Evolutionary conservation across 2,329 filamentous ascomycete species (phyloP).

Genomic region (Hypoxylon sp.): DNA sequence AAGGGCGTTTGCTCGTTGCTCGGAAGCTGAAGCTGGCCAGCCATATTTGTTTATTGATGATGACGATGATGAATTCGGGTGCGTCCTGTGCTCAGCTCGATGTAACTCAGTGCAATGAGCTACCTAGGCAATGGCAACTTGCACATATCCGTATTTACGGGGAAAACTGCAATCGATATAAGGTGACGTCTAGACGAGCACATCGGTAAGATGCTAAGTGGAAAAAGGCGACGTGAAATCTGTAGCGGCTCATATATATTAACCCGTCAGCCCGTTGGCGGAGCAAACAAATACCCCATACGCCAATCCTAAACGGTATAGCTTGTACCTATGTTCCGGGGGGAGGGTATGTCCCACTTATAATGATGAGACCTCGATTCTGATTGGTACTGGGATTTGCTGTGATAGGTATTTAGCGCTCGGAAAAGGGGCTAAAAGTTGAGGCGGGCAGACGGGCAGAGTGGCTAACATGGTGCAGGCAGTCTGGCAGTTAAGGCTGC

Average conservation of each 20-base stretch:
- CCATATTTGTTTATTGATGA: slow-evolving; percentile 29
- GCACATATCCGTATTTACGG: slow-evolving; percentile 18
- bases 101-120: slow-evolving; percentile 15
- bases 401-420: slow-evolving; percentile 15
- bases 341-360: slow-evolving; percentile 33
- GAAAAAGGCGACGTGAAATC: slow-evolving; percentile 13
- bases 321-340: slow-evolving; percentile 17
- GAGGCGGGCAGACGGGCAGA: background rate
- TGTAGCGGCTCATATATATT: slow-evolving; percentile 19
- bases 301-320: slow-evolving; percentile 16
- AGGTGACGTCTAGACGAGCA: slow-evolving; percentile 29
- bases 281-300: slow-evolving; percentile 24
- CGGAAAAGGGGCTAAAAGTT: slow-evolving; percentile 29
- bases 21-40: slow-evolving; percentile 15
- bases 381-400: slow-evolving; percentile 24
- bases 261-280: slow-evolving; percentile 25
- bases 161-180: slow-evolving; percentile 16
- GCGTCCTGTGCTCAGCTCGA: background rate
- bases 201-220: slow-evolving; percentile 10
- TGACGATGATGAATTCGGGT: slow-evolving; percentile 23
- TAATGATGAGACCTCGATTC: background rate
- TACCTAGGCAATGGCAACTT: slow-evolving; percentile 21
- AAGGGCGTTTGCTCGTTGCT: slow-evolving; percentile 44
- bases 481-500: too few species aligned
- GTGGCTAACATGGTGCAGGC: background rate